Evolutionary conservation across 73 alveolate species (phyloP).

Genomic region (Diophrys appendiculata): DNA sequence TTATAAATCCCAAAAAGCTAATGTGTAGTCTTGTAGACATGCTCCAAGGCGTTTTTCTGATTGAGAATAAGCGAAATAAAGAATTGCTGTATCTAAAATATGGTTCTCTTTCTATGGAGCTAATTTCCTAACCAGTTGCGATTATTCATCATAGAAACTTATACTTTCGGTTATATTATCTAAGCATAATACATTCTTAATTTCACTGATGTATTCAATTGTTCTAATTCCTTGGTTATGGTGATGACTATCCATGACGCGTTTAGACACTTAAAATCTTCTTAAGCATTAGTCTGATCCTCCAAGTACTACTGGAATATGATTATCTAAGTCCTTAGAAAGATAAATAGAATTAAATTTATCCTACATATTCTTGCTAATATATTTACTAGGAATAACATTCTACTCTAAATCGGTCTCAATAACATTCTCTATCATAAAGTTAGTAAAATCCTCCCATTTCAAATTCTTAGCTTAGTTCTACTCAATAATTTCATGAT

Average conservation of each 20-base stretch:
- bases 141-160: slow-evolving; percentile 56
- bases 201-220: slow-evolving; percentile 36
- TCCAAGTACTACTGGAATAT: slow-evolving; percentile 60
- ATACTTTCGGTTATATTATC: slow-evolving; percentile 58
- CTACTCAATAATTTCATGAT: slow-evolving; percentile 43
- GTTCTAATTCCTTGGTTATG: slow-evolving; percentile 58
- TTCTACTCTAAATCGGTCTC: slow-evolving; percentile 52
- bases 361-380: slow-evolving; percentile 24
- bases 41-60: slow-evolving; percentile 54
- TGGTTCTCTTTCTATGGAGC: slow-evolving; percentile 54
- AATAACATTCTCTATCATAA: slow-evolving; percentile 62
- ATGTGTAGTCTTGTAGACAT: slow-evolving; percentile 49
- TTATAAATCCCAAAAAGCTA: slow-evolving; percentile 58
- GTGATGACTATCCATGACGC: slow-evolving; percentile 52
- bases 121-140: slow-evolving; percentile 25
- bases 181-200: slow-evolving; percentile 26
- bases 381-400: slow-evolving; percentile 38
- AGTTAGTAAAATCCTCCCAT: slow-evolving; percentile 65
- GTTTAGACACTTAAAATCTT: slow-evolving; percentile 51
- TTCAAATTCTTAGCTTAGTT: slow-evolving; percentile 39
- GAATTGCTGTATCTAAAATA: slow-evolving; percentile 53
- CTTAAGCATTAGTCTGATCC: slow-evolving; percentile 62
- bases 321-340: slow-evolving; percentile 45
- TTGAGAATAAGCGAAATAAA: slow-evolving; percentile 41
- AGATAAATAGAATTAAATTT: slow-evolving; percentile 35